Conservation (phyloP, 2,329 filamentous ascomycete genomes). For the Volutella citrinella region DNA sequence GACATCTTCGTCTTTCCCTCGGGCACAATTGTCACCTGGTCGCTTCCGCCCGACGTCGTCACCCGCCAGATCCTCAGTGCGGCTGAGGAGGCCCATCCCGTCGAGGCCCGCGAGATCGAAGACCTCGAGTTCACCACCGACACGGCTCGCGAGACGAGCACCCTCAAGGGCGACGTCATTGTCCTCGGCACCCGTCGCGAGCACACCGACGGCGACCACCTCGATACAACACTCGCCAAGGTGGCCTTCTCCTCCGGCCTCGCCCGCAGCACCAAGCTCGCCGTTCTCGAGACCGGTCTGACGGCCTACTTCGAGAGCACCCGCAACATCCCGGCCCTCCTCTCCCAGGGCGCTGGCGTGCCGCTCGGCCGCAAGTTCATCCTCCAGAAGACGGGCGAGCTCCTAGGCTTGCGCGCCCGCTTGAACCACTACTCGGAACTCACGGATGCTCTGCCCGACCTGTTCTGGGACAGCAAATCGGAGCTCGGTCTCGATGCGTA, state of each 20-base stretch:
- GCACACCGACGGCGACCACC: slow-evolving; percentile 38
- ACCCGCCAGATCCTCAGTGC: slow-evolving; percentile 72
- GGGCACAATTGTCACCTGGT: slow-evolving; percentile 91
- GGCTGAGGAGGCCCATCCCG: slow-evolving; percentile 69
- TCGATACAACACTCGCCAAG: slow-evolving; percentile 75
- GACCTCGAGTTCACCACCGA: slow-evolving; percentile 87
- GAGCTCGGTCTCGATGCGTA: slow-evolving; percentile 90
- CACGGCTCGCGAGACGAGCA: slow-evolving; percentile 66
- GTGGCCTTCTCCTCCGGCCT: slow-evolving; percentile 95
- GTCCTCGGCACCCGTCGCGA: slow-evolving; percentile 74
- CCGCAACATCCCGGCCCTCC: slow-evolving; percentile 72
- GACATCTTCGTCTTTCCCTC: slow-evolving; percentile 97
- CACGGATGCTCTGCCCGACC: slow-evolving; percentile 89
- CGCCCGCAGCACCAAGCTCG: slow-evolving; percentile 88
- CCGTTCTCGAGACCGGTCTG: slow-evolving; percentile 81
- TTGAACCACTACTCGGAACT: slow-evolving; percentile 96
- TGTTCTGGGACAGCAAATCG: slow-evolving; percentile 92
- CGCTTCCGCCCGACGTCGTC: slow-evolving; percentile 72
- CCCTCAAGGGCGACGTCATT: slow-evolving; percentile 83
- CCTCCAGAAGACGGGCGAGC: slow-evolving; percentile 87
- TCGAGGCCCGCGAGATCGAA: slow-evolving; percentile 74
- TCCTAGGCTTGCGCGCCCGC: slow-evolving; percentile 84
- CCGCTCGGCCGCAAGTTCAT: slow-evolving; percentile 67
- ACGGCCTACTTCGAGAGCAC: slow-evolving; percentile 85
- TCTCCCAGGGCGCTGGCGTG: slow-evolving; percentile 59